Evolutionary conservation across 768 basidiomycete genomes (phyloP).

Genomic region (Antrodiella citrinella): DNA sequence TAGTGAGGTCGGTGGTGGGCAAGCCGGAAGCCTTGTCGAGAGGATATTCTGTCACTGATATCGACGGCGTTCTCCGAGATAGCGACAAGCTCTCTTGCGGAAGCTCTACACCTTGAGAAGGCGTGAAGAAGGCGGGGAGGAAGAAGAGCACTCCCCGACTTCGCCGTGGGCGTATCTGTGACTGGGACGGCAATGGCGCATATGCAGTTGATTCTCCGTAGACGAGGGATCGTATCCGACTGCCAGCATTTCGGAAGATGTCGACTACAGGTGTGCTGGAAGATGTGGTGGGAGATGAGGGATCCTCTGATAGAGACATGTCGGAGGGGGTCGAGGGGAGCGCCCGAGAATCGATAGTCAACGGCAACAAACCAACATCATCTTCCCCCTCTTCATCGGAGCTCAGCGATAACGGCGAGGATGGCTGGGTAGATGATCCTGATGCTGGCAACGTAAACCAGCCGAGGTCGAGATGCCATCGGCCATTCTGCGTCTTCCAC

Average conservation of each 20-base stretch:
- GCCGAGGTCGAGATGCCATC: conserved; percentile 67
- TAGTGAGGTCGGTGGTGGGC: conserved; percentile 4
- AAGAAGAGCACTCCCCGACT: conserved; percentile 69
- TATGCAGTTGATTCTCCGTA: conserved; percentile 29
- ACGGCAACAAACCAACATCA: conserved; percentile 49
- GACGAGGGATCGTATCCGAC: conserved; percentile 45
- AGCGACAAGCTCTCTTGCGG: conserved; percentile 17
- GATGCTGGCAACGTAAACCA: conserved; percentile 43
- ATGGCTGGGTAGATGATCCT: conserved; percentile 24
- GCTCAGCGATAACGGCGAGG: conserved; percentile 38
- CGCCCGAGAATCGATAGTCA: conserved; percentile 52
- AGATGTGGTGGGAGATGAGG: conserved; percentile 31
- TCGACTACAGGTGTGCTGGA: conserved; percentile 46
- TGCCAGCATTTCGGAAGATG: conserved; percentile 47
- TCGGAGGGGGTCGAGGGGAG: conserved; percentile 51
- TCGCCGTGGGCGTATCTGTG: conserved; percentile 31
- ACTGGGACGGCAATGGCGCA: conserved; percentile 35
- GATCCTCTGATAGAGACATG: conserved; percentile 34
- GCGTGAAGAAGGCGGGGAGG: conserved; percentile 72
- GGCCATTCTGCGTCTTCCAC: conserved; percentile 58
- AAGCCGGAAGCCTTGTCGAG: conserved; percentile 37
- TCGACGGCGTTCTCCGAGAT: conserved; percentile 4
- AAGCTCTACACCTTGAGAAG: conserved; percentile 26
- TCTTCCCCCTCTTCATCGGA: conserved; percentile 31
- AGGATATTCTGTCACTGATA: conserved; percentile 14